Conservation (phyloP, 352 stramenopile genomes). For the Phytopythium chamaehyphon region DNA sequence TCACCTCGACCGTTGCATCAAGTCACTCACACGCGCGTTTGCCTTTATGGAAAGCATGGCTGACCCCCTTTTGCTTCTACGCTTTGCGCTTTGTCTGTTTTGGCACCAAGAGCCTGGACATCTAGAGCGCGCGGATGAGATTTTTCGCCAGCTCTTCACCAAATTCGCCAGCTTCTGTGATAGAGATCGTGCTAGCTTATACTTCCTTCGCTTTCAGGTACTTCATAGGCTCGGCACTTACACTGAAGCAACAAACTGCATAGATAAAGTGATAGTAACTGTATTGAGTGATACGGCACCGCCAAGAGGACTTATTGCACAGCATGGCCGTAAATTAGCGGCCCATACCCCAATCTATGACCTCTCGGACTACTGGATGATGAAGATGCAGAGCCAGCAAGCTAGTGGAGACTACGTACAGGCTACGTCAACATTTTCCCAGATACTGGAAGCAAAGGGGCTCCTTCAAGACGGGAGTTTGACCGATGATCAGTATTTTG, state of each 20-base stretch:
- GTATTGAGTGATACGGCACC: background rate
- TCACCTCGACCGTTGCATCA: constrained; percentile 44
- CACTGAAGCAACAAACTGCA: constrained; percentile 45
- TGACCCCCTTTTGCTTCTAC: constrained; percentile 52
- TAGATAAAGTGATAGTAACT: constrained; percentile 30
- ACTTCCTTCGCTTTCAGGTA: constrained; percentile 67
- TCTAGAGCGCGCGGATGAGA: constrained; percentile 47
- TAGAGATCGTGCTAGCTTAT: constrained; percentile 43
- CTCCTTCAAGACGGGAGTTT: constrained; percentile 26
- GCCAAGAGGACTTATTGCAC: too few relatives aligned
- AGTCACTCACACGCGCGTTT: constrained; percentile 55
- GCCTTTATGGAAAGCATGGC: constrained; percentile 60
- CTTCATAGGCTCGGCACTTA: constrained; percentile 45
- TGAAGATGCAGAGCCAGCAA: constrained; percentile 69
- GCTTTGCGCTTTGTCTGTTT: constrained; percentile 60
- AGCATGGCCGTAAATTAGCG: background rate
- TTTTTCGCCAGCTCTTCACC: constrained; percentile 48
- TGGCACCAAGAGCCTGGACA: constrained; percentile 46
- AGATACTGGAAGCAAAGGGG: constrained; percentile 28
- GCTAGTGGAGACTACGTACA: constrained; percentile 46
- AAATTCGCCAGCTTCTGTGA: constrained; percentile 65
- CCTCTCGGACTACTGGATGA: constrained; percentile 43
- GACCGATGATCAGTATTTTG: constrained; percentile 46
- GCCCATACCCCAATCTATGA: constrained; percentile 20
- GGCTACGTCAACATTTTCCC: constrained; percentile 43